phyloP scores from a whole-genome alignment of 2,329 filamentous ascomycete genomes.

The Paramyrothecium roridum region DNA sequence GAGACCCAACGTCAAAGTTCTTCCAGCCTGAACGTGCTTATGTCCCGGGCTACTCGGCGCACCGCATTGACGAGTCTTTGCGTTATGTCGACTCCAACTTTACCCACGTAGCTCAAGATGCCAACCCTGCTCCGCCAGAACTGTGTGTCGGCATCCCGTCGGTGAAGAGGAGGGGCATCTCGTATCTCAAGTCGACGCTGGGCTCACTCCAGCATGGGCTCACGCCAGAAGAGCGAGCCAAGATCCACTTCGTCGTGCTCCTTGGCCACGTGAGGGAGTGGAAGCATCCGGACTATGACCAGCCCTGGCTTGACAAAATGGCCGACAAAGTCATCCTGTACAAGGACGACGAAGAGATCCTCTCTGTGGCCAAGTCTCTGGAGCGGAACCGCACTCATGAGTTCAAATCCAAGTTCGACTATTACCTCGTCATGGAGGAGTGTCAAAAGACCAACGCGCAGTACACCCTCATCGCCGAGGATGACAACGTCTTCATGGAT shows the following conservation, averaged over 20 bases:
- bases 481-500: constrained; percentile 7
- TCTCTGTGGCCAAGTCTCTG: constrained; percentile 3
- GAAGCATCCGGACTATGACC: constrained; percentile 4
- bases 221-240: constrained; percentile 1
- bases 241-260: constrained; percentile 5
- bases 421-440: constrained; percentile 8
- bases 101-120: not conserved
- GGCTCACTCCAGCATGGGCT: constrained; percentile 7
- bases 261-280: constrained; percentile 6
- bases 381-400: constrained; percentile 2
- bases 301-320: constrained; percentile 4
- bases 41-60: constrained; percentile 3
- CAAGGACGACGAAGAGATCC: constrained; percentile 2
- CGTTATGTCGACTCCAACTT: constrained; percentile 2
- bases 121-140: not conserved
- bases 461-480: constrained; percentile 8
- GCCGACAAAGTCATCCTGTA: constrained; percentile 5
- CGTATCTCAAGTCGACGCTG: constrained; percentile 6
- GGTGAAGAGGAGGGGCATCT: constrained; percentile 3
- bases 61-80: constrained; percentile 4
- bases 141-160: constrained; percentile 8
- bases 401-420: constrained; percentile 8
- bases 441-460: constrained; percentile 3
- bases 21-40: constrained; percentile 4
- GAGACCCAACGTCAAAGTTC: constrained; percentile 8